These are phyloP conservation scores for Thelephora terrestris DNA, from an alignment of 1,284 basidiomycete genomes.

Conservation along the genomic window DNA sequence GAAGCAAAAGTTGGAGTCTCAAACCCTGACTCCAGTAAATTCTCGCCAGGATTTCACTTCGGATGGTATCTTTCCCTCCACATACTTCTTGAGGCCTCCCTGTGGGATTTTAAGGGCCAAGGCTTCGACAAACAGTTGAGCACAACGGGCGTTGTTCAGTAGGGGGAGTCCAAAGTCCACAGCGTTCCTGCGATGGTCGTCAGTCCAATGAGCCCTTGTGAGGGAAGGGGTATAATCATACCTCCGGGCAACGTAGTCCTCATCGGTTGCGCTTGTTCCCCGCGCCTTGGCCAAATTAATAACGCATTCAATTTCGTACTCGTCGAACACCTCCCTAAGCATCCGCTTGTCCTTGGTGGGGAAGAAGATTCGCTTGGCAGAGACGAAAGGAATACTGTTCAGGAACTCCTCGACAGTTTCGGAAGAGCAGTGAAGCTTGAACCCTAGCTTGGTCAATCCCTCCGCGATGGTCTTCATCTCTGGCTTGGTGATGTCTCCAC, in stretches of 20 bases:
- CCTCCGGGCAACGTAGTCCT: constrained; percentile 94
- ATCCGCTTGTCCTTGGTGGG: constrained; percentile 96
- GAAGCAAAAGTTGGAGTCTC: constrained; percentile 12
- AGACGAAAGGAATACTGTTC: constrained; percentile 72
- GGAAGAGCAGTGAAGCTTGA: constrained; percentile 89
- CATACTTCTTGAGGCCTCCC: constrained; percentile 75
- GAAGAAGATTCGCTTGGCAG: constrained; percentile 89
- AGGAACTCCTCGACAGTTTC: constrained; percentile 74
- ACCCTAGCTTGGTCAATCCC: constrained; percentile 69
- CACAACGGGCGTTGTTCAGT: constrained; percentile 87
- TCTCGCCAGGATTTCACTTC: constrained; percentile 91
- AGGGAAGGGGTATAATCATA: constrained; percentile 24
- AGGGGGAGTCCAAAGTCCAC: constrained; percentile 88
- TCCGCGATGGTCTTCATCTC: constrained; percentile 79
- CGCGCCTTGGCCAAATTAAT: constrained; percentile 87
- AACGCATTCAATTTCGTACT: constrained; percentile 92
- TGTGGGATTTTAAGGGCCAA: constrained; percentile 82
- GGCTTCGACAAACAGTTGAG: constrained; percentile 86
- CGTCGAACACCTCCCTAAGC: constrained; percentile 86
- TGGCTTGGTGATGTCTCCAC: constrained; percentile 76
- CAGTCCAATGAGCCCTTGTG: constrained; percentile 5
- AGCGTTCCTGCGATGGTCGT: constrained; percentile 51
- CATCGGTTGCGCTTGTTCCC: constrained; percentile 74
- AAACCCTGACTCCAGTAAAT: constrained; percentile 68
- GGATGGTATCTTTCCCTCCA: constrained; percentile 85